These are phyloP conservation scores for Ascochyta lentis DNA, from an alignment of 2,329 filamentous ascomycete species.

Conservation along the genomic window DNA sequence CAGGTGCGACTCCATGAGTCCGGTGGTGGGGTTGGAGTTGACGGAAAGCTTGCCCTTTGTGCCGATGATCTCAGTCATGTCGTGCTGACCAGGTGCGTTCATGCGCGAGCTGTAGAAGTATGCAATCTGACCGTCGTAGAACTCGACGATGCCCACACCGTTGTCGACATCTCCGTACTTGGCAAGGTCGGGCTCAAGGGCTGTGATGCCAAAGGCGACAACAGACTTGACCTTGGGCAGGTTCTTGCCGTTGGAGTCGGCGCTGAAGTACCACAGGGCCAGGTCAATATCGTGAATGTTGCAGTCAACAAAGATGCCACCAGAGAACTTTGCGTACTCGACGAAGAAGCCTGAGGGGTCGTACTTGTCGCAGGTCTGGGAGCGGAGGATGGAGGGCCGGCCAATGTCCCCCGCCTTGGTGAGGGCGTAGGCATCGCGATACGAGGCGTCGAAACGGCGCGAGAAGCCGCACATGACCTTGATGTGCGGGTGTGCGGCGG, in stretches of 20 bases:
- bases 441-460: constrained; percentile 70
- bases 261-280: constrained; percentile 66
- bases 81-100: constrained; percentile 73
- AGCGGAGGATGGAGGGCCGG: constrained; percentile 65
- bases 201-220: constrained; percentile 63
- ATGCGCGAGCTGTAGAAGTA: constrained; percentile 70
- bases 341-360: constrained; percentile 73
- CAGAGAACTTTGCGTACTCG: constrained; percentile 68
- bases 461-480: constrained; percentile 74
- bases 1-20: constrained; percentile 64
- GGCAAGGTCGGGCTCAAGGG: constrained; percentile 64
- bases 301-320: constrained; percentile 75
- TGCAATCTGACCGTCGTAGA: constrained; percentile 67
- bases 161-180: constrained; percentile 68
- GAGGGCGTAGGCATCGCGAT: constrained; percentile 64
- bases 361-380: constrained; percentile 71
- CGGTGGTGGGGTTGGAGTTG: constrained; percentile 64
- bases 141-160: constrained; percentile 69
- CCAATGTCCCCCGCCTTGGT: constrained; percentile 64
- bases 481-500: constrained; percentile 61
- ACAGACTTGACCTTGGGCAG: constrained; percentile 61
- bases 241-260: constrained; percentile 21
- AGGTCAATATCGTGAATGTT: constrained; percentile 75
- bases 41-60: constrained; percentile 69
- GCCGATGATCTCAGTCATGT: constrained; percentile 71